Evolutionary conservation across 2,329 filamentous ascomycete species (phyloP).

Genomic region (Talaromyces funiculosus): DNA sequence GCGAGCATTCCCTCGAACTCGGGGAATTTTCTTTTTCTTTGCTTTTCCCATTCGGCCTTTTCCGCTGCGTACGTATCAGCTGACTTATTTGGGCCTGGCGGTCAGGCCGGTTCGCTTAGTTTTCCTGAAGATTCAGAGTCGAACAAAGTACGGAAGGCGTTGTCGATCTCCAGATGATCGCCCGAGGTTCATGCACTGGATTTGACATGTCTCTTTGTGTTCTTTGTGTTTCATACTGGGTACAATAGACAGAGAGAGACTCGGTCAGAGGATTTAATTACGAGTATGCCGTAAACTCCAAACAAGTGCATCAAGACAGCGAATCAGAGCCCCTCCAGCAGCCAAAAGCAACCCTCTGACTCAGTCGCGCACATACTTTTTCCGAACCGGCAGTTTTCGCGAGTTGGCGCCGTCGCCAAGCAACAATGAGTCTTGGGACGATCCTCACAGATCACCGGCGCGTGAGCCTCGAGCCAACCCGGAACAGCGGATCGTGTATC

Average conservation of each 20-base stretch:
- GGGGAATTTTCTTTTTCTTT: conserved; percentile 9
- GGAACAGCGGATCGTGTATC: neutral
- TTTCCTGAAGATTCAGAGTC: neutral
- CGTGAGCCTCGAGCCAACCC: neutral
- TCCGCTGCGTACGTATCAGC: neutral
- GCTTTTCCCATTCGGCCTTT: neutral
- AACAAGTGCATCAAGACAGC: neutral
- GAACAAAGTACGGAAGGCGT: neutral
- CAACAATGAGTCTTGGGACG: neutral
- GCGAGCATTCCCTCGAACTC: neutral
- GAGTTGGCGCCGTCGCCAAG: neutral
- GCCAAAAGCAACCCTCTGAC: neutral
- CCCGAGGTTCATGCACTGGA: conserved; percentile 2
- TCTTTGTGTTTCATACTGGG: neutral
- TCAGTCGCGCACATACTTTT: neutral
- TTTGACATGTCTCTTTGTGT: neutral
- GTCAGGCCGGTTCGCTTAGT: neutral
- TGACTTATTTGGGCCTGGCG: neutral
- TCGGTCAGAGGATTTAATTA: neutral
- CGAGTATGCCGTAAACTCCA: neutral
- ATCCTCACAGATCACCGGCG: conserved; percentile 1
- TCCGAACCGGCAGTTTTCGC: neutral
- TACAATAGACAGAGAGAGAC: neutral
- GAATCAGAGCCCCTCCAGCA: neutral
- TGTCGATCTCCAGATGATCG: conserved; percentile 2